These are phyloP conservation scores for Phlyctochytrium planicorne DNA, from an alignment of 192 early-diverging fungal species.

Conservation along the genomic window DNA sequence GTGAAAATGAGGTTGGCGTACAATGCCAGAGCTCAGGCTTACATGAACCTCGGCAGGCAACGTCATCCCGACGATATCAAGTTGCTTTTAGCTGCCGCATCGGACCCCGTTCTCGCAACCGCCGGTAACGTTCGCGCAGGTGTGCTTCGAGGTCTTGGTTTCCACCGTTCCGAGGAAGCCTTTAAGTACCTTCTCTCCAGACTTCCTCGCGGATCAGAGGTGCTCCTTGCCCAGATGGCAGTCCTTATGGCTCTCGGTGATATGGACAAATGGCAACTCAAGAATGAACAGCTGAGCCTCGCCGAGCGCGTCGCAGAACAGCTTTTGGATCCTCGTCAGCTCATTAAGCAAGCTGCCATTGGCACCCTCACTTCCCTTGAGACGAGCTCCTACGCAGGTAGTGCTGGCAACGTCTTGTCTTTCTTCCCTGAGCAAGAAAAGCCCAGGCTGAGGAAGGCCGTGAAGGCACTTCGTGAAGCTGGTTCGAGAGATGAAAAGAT, in stretches of 20 bases:
- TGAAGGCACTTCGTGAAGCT: neutral
- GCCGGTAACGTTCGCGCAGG: conserved; percentile 29
- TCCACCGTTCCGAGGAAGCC: conserved; percentile 35
- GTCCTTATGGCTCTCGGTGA: conserved; percentile 25
- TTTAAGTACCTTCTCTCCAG: conserved; percentile 37
- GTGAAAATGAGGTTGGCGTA: neutral
- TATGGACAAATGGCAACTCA: conserved; percentile 23
- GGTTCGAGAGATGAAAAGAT: neutral
- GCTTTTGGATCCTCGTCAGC: conserved; percentile 12
- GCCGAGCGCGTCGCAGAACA: conserved; percentile 20
- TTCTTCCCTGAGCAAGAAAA: neutral
- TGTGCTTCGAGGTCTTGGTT: conserved; percentile 42
- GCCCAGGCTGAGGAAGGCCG: neutral
- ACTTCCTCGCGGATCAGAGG: conserved; percentile 18
- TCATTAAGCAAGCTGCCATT: neutral
- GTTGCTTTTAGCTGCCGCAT: conserved; percentile 33
- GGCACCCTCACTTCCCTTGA: neutral
- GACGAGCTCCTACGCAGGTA: neutral
- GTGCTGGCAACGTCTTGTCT: neutral
- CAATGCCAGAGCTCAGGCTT: conserved; percentile 6
- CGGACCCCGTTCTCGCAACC: neutral
- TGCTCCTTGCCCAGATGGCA: conserved; percentile 12
- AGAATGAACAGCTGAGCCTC: neutral
- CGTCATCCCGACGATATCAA: conserved; percentile 42
- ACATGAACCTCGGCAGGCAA: conserved; percentile 39